phyloP scores from a whole-genome alignment of 306 rosid genomes.

The Myrica gale region DNA sequence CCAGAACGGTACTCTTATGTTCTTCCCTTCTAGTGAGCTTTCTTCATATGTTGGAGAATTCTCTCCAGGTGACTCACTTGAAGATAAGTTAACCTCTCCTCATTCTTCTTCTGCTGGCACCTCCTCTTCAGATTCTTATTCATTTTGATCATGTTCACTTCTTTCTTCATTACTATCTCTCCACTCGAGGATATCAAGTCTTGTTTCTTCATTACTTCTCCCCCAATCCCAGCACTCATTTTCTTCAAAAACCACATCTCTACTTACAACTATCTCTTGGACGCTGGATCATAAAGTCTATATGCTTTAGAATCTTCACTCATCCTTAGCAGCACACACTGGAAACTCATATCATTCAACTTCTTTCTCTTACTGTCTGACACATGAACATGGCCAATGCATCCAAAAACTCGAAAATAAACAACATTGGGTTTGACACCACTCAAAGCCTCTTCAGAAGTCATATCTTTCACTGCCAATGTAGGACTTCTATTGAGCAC shows the following conservation, averaged over 20 bases:
- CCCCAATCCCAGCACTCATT: not conserved
- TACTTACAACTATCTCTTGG: not conserved
- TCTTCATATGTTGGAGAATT: slow-evolving; percentile 9
- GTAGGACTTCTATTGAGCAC: not conserved
- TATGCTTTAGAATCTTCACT: not conserved
- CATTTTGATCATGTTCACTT: not conserved
- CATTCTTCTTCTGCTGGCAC: not conserved
- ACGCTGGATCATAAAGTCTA: not conserved
- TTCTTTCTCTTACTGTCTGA: not conserved
- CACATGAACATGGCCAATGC: not conserved
- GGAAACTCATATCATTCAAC: not conserved
- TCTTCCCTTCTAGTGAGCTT: slow-evolving; percentile 7
- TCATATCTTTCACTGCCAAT: not conserved
- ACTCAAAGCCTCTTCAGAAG: not conserved
- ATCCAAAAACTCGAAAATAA: not conserved
- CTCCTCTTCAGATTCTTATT: not conserved
- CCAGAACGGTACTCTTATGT: slow-evolving; percentile 1
- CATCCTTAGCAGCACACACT: not conserved
- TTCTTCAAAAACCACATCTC: slow-evolving; percentile 7
- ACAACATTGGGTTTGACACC: not conserved
- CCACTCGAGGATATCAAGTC: not conserved
- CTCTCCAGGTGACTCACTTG: not conserved
- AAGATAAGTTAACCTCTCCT: not conserved
- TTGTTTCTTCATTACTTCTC: not conserved
- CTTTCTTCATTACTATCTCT: not conserved